Conservation (phyloP, 257 asterid genomes). For the Ballota nigra region DNA sequence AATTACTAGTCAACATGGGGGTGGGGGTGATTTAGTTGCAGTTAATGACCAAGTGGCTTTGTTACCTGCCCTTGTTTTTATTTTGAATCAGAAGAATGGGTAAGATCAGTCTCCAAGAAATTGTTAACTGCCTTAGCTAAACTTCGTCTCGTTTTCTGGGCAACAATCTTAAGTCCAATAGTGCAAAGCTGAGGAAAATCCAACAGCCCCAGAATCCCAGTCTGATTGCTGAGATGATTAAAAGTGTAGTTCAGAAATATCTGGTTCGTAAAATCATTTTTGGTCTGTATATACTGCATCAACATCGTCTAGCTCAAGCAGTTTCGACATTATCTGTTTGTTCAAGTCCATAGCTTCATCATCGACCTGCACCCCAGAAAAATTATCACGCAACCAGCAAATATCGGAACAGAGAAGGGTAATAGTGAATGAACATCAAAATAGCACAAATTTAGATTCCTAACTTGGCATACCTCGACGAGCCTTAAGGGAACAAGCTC, state of each 20-base stretch:
- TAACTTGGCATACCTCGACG: conserved; percentile 52
- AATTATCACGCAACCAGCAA: neutral
- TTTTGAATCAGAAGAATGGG: neutral
- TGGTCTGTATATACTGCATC: conserved; percentile 91
- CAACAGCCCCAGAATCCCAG: conserved; percentile 16
- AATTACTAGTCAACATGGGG: neutral
- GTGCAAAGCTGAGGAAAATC: conserved; percentile 3
- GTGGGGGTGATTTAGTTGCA: neutral
- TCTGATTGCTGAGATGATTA: conserved; percentile 5
- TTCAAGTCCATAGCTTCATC: conserved; percentile 96
- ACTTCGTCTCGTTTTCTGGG: neutral
- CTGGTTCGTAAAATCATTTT: conserved; percentile 32
- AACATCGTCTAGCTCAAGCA: conserved; percentile 91
- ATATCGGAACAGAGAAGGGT: neutral
- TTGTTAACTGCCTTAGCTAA: too few species aligned
- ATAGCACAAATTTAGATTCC: neutral
- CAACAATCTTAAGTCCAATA: neutral
- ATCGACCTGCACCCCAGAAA: conserved; percentile 55
- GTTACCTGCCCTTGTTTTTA: neutral
- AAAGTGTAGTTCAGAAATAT: neutral
- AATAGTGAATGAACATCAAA: neutral
- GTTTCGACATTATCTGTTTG: conserved; percentile 68
- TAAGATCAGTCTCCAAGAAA: too few species aligned
- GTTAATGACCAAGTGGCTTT: neutral
- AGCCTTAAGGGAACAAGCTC: conserved; percentile 72